Percentiles rank a stretch among this genome's conserved stretches.
phyloP scores from a whole-genome alignment of 2,329 filamentous ascomycete species.

The Talaromyces amestolkiae region DNA sequence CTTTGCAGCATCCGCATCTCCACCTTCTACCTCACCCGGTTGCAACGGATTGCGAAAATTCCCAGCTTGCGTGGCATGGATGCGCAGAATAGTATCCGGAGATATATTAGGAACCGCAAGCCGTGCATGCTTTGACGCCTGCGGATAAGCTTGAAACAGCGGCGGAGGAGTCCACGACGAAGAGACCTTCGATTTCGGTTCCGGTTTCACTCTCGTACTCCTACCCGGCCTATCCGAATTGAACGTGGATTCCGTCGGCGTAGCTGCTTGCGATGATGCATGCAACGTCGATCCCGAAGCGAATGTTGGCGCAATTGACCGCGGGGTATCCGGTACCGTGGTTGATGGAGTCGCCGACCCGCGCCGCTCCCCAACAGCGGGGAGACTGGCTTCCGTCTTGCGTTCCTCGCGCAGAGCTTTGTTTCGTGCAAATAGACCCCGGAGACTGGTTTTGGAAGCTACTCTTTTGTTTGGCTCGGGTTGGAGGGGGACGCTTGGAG shows the following conservation, averaged over 20 bases:
- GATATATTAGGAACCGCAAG: conserved; percentile 66
- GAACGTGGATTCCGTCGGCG: conserved; percentile 12
- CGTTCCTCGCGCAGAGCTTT: conserved; percentile 31
- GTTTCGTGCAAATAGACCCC: conserved; percentile 37
- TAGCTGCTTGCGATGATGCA: conserved; percentile 15
- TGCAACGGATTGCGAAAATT: conserved; percentile 18
- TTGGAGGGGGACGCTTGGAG: conserved; percentile 34
- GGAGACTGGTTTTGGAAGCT: conserved; percentile 38
- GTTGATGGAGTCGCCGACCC: conserved; percentile 22
- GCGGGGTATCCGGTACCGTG: conserved; percentile 22
- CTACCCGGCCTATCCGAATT: conserved; percentile 18
- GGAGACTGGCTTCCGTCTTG: conserved; percentile 30
- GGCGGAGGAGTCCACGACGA: conserved; percentile 66
- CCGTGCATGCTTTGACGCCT: conserved; percentile 72
- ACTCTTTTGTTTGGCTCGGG: conserved; percentile 32
- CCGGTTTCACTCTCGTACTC: conserved; percentile 25
- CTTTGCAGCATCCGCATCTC: conserved; percentile 24
- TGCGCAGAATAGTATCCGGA: conserved; percentile 66
- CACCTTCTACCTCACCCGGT: conserved; percentile 20
- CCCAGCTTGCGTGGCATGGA: conserved; percentile 37
- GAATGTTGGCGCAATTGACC: conserved; percentile 27
- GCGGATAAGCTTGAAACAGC: conserved; percentile 82
- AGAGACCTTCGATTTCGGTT: conserved; percentile 26
- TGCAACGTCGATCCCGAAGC: conserved; percentile 30
- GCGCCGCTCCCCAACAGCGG: conserved; percentile 34